phyloP scores from a whole-genome alignment of 2,329 filamentous ascomycete species.

The Claviceps sorghi region DNA sequence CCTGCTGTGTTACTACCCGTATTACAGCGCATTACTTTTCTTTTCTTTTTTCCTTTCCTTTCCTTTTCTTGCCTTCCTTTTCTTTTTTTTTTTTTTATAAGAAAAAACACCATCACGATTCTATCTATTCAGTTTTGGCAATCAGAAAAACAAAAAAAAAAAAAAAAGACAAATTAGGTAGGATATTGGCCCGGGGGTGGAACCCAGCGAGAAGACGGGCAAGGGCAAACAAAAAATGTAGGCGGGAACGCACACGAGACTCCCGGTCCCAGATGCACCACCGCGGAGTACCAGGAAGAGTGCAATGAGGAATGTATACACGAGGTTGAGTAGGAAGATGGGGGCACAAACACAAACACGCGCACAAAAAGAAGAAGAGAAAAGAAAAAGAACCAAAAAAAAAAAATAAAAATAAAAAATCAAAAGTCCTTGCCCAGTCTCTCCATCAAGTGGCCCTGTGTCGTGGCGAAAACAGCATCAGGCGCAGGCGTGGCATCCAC shows the following conservation, averaged over 20 bases:
- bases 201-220: no score
- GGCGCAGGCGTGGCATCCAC: slow-evolving; percentile 57
- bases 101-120: no score
- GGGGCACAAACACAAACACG: no score
- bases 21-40: no score
- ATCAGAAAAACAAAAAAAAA: no score
- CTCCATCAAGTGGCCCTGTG: slow-evolving; percentile 33
- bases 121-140: no score
- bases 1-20: no score
- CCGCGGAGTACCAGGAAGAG: neutral
- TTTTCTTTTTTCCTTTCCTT: no score
- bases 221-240: neutral
- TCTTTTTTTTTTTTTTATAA: no score
- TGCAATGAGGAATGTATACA: neutral
- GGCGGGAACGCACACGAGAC: neutral
- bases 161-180: no score
- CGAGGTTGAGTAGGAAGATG: neutral
- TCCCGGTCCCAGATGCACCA: neutral
- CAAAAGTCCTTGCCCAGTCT: slow-evolving; percentile 28
- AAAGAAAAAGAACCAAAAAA: neutral
- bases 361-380: neutral
- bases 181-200: no score
- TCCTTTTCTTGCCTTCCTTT: no score
- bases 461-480: slow-evolving; percentile 44
- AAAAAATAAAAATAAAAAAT: neutral